Evolutionary conservation across 2,329 filamentous ascomycete genomes (phyloP).

Genomic region (Corniculantispora saksenae): DNA sequence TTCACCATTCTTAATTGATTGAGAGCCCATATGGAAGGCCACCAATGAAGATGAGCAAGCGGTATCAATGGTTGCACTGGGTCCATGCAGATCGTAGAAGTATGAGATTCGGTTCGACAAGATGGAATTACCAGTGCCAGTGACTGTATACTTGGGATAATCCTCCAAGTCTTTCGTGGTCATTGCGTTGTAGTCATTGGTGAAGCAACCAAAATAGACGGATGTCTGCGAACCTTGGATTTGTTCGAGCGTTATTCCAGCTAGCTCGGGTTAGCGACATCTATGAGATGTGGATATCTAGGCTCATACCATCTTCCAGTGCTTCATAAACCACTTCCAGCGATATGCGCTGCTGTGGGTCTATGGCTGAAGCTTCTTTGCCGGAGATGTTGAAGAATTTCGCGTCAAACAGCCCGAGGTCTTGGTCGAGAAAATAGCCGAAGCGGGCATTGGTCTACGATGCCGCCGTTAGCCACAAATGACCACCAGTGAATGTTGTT

Average conservation of each 20-base stretch:
- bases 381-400: neutral
- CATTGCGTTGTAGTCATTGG: constrained; percentile 30
- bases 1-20: constrained; percentile 33
- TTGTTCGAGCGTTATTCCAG: constrained; percentile 21
- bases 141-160: constrained; percentile 37
- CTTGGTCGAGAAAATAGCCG: neutral
- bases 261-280: neutral
- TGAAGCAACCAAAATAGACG: constrained; percentile 35
- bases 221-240: constrained; percentile 27
- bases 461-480: neutral
- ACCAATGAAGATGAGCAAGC: constrained; percentile 40
- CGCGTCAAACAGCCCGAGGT: neutral
- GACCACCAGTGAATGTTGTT: neutral
- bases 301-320: constrained; percentile 11
- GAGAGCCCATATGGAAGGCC: constrained; percentile 36
- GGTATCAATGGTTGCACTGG: constrained; percentile 41
- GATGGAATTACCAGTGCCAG: constrained; percentile 31
- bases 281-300: neutral
- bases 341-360: constrained; percentile 10
- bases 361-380: constrained; percentile 15
- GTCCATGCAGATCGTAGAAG: constrained; percentile 38
- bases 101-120: constrained; percentile 38
- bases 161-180: constrained; percentile 31
- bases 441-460: neutral
- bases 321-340: constrained; percentile 16